Base-by-base conservation (phyloP, 2,329 filamentous ascomycete species). In the Colletotrichum chrysophilum region DNA sequence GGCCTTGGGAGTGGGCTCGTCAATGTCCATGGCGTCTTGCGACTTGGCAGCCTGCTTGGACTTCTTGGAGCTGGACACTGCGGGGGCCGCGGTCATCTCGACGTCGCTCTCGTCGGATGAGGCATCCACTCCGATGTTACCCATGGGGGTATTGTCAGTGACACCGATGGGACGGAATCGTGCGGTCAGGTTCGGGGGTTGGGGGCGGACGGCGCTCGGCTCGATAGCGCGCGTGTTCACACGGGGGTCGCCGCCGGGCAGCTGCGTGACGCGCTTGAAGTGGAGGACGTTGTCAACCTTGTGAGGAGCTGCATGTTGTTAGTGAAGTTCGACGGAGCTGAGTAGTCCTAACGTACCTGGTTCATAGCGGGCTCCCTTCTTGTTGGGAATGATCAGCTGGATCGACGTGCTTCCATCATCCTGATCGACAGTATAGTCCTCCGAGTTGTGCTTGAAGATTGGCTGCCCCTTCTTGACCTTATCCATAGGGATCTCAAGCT, bases 141-240 rank as follows among this genome's bases (percentile, higher is more conserved):
- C 81, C 78, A 82, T 80, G 34, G 82, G 74, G 26, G 79, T 80
- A 74, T 80, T 80, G 68, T 65, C 16, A 10, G 85, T 78, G 58
- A 91, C 87, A 32, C 94, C 94, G 60, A 93, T 90, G 2, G 94
- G 94, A 70, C 89, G 89, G 83, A 91, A 95, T 38, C 94, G 91
- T 83, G 92, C 90, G 79, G 89, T 91, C 70, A 96, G 85, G 8
- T 92, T 93, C 79, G 90, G 88, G 2, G 94, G 93, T 82, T 96
- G 94, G 61, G 90, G 87, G 75, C 93, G 90, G 65, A 91, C 86
- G 2, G 48, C 56, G 88, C 82, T 75, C 87, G 91, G 58, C 72
- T 89, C 86, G 6, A 64, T 87, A 86, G 26, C 86, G 88, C 28
- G 86, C 83, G 72, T 84, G 71, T 83, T 78, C 18, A 76, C 71